Conservation (phyloP, 805 yeast species). For the Kuraishia cidri region DNA sequence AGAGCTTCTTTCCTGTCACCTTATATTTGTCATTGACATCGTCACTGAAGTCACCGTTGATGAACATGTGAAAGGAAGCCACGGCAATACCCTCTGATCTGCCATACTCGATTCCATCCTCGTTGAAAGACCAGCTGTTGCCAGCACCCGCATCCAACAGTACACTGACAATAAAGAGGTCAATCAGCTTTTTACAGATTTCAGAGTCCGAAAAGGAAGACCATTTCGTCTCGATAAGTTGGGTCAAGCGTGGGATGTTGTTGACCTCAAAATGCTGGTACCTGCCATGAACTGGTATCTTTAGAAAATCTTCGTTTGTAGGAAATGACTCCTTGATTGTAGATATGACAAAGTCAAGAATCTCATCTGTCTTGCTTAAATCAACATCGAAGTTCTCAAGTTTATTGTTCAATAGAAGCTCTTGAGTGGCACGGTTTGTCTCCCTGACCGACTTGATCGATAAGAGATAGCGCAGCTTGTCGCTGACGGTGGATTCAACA, state of each 20-base stretch:
- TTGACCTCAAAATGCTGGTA: slow-evolving; percentile 58
- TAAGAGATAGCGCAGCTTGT: slow-evolving; percentile 23
- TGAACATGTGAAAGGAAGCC: slow-evolving; percentile 47
- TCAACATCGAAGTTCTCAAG: slow-evolving; percentile 37
- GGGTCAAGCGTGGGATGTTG: slow-evolving; percentile 32
- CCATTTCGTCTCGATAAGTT: slow-evolving; percentile 28
- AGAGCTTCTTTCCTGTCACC: slow-evolving; percentile 34
- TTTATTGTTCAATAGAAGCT: slow-evolving; percentile 24
- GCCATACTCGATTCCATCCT: slow-evolving; percentile 18
- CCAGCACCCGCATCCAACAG: slow-evolving; percentile 67
- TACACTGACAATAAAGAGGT: slow-evolving; percentile 51
- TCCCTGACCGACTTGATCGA: slow-evolving; percentile 51
- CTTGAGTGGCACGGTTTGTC: slow-evolving; percentile 32
- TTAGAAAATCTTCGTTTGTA: slow-evolving; percentile 22
- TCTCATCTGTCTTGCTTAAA: slow-evolving; percentile 25
- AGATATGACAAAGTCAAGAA: slow-evolving; percentile 34
- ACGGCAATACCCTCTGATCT: slow-evolving; percentile 62
- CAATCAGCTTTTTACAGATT: slow-evolving; percentile 44
- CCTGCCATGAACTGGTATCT: slow-evolving; percentile 60
- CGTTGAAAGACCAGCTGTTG: slow-evolving; percentile 44
- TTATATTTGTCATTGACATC: slow-evolving; percentile 23
- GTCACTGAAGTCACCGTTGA: slow-evolving; percentile 31
- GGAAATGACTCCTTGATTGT: slow-evolving; percentile 38
- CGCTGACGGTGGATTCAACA: background rate
- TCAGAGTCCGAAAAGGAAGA: slow-evolving; percentile 22